Base-by-base conservation (phyloP, 2,329 filamentous ascomycete species). In the Beauveria pseudobassiana region DNA sequence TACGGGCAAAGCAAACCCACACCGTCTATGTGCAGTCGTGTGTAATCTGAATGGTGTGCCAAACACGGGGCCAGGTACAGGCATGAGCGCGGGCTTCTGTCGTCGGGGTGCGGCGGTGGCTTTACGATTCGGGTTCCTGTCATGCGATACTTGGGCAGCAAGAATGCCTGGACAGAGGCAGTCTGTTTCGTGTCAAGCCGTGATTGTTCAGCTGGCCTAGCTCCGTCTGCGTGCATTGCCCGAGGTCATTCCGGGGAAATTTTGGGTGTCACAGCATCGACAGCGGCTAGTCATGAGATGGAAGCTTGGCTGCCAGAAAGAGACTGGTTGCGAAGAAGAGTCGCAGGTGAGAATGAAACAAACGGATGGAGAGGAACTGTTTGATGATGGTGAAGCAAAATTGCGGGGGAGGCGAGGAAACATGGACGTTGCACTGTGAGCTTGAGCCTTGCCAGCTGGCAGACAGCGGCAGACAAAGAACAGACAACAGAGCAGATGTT, bases 61-160 rank as follows among this genome's bases (percentile, higher is more conserved):
- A 14, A 24, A 28, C 14, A 38, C 38, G 18, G 52, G 54, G 20
- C n/a, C 26, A 45, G 34, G 45, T 24, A 50, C 45, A 38, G 24
- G 22, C 22, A 18, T 10, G 46, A 38, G 12, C 34, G 34, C 34
- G 34, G 34, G 34, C 34, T 22, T 34, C 16, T 51, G 22, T 8
- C 42, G 30, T 50, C 46, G 56, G 46, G 40, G 24, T 52, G 26
- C 56, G 18, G 16, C 10, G 24, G 34, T 43, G 56, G 30, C 34
- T 38, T 57, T 24, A 46, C 54, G 26, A 14, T 57, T 57, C 54
- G 18, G 43, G 28, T 54, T 42, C 7, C 20, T 42, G 51, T 16
- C 42, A 12, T 57, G 42, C 14, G 9, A 49, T n/a, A 14, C 16
- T 59, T 59, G 57, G 57, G 57, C 57, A 59, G 28, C 57, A 59